Evolutionary conservation across 2,329 filamentous ascomycete species (phyloP).

Genomic region (Alternaria incomplexa): DNA sequence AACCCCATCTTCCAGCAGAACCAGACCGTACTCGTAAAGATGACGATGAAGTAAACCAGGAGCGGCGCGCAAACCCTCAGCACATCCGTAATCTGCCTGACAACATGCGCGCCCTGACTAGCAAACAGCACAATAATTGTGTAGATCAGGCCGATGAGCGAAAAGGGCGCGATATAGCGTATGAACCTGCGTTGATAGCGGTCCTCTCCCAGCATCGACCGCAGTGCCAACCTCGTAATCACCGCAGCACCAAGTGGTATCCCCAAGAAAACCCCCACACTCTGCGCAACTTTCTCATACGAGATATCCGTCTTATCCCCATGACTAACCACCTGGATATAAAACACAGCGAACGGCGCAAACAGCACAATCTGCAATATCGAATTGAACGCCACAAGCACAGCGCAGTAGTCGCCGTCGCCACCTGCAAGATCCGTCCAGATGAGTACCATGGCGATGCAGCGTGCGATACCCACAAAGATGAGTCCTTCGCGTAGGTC

Average conservation of each 20-base stretch:
- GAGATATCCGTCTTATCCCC: constrained; percentile 53
- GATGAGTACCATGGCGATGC: constrained; percentile 87
- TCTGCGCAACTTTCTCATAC: constrained; percentile 75
- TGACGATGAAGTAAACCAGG: constrained; percentile 77
- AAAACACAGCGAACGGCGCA: constrained; percentile 56
- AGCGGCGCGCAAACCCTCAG: constrained; percentile 81
- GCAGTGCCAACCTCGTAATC: constrained; percentile 71
- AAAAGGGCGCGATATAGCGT: constrained; percentile 73
- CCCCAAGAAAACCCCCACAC: constrained; percentile 81
- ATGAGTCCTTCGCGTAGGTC: constrained; percentile 70
- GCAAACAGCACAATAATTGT: constrained; percentile 88
- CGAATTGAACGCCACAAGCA: constrained; percentile 57
- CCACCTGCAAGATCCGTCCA: constrained; percentile 82
- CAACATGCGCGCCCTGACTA: constrained; percentile 79
- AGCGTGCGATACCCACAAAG: constrained; percentile 81
- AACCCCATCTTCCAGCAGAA: constrained; percentile 72
- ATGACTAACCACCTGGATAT: constrained; percentile 70
- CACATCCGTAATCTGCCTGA: constrained; percentile 83
- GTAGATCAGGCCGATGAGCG: constrained; percentile 82
- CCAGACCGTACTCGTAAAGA: constrained; percentile 74
- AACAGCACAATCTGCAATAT: constrained; percentile 57
- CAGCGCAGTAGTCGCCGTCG: constrained; percentile 80
- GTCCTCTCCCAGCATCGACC: constrained; percentile 58
- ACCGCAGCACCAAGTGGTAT: constrained; percentile 83
- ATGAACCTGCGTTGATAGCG: constrained; percentile 76